Conservation (phyloP, 805 yeast species). For the Blastobotrys chiropterorum region DNA sequence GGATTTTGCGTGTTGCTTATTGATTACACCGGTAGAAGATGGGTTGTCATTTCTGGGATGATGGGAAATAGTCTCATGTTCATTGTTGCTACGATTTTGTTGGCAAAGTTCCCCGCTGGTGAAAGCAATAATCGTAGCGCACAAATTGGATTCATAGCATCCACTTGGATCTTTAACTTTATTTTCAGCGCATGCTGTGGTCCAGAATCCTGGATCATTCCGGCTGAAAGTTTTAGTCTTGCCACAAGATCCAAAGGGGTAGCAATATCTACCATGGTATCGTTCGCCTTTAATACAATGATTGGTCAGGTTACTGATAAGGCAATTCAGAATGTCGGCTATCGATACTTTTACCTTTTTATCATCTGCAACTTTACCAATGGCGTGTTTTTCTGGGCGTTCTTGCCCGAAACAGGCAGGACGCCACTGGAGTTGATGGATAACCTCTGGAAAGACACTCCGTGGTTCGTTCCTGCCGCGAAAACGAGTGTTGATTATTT, state of each 20-base stretch:
- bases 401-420: slow-evolving; percentile 30
- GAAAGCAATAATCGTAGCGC: slow-evolving; percentile 20
- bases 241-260: slow-evolving; percentile 55
- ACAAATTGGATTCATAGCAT: slow-evolving; percentile 27
- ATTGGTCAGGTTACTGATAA: slow-evolving; percentile 31
- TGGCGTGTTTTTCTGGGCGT: slow-evolving; percentile 30
- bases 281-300: slow-evolving; percentile 33
- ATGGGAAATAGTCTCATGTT: slow-evolving; percentile 19
- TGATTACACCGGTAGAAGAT: slow-evolving; percentile 25
- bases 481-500: slow-evolving; percentile 3
- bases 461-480: slow-evolving; percentile 7
- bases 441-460: slow-evolving; percentile 6
- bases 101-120: slow-evolving; percentile 23
- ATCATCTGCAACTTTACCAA: slow-evolving; percentile 26
- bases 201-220: slow-evolving; percentile 57
- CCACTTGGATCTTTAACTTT: slow-evolving; percentile 28
- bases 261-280: slow-evolving; percentile 40
- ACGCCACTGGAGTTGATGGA: slow-evolving; percentile 9
- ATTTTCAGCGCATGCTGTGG: slow-evolving; percentile 25
- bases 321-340: slow-evolving; percentile 27
- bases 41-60: slow-evolving; percentile 14
- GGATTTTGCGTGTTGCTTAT: slow-evolving; percentile 18
- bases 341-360: slow-evolving; percentile 24
- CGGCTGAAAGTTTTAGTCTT: slow-evolving; percentile 54
- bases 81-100: slow-evolving; percentile 21